Conservation (phyloP, 495 filamentous ascomycete species). For the Neurospora sp. region DNA sequence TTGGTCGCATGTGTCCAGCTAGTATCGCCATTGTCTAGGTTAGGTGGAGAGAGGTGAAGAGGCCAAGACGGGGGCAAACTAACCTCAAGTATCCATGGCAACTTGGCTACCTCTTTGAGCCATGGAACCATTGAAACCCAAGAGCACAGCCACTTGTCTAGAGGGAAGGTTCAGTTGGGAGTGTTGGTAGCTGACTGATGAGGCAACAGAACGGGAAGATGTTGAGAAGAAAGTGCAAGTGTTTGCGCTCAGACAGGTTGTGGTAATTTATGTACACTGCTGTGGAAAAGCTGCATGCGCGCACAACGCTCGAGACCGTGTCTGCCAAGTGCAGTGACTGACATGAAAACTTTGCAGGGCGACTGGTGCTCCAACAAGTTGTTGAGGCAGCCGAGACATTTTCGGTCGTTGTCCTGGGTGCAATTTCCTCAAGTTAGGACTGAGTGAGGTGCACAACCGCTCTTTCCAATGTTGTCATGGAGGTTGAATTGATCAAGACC, state of each 20-base stretch:
- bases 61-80: neutral
- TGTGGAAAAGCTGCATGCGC: neutral
- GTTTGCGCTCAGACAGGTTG: neutral
- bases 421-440: neutral
- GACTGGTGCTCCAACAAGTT: neutral
- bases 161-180: neutral
- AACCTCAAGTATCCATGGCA: neutral
- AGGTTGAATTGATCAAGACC: neutral
- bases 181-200: neutral
- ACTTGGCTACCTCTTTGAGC: neutral
- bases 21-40: neutral
- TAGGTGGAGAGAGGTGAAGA: neutral
- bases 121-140: neutral
- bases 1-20: neutral
- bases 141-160: neutral
- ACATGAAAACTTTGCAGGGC: neutral
- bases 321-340: neutral
- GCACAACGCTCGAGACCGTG: neutral
- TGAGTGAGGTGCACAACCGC: neutral
- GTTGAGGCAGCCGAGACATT: neutral
- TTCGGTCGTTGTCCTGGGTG: neutral
- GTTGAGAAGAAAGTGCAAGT: neutral
- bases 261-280: neutral
- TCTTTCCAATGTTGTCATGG: neutral
- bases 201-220: neutral